phyloP scores from a whole-genome alignment of 345 rosid species.

The Rhizophora apiculata region DNA sequence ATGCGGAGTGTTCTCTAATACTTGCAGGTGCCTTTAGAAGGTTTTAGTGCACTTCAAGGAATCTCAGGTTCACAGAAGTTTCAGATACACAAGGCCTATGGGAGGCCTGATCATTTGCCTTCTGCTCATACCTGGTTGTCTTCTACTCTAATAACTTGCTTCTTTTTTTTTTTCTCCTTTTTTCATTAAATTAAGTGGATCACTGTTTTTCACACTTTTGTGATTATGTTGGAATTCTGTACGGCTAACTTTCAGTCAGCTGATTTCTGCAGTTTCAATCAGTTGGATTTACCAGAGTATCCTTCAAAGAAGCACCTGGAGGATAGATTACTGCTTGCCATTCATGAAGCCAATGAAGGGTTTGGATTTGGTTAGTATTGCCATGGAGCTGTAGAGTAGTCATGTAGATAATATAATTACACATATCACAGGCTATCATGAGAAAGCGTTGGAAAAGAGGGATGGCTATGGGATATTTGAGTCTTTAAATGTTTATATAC shows the following conservation, averaged over 20 bases:
- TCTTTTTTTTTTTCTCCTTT: background rate
- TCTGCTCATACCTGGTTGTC: slow-evolving; percentile 95
- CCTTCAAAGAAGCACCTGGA: slow-evolving; percentile 86
- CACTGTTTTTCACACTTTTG: too few species aligned
- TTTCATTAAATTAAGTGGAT: too few species aligned
- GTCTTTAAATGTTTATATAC: slow-evolving; percentile 35
- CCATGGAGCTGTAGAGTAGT: slow-evolving; percentile 2
- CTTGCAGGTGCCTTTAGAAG: slow-evolving; percentile 86
- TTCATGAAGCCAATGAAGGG: slow-evolving; percentile 94
- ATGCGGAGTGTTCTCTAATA: background rate
- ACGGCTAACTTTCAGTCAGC: background rate
- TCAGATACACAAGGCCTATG: slow-evolving; percentile 98
- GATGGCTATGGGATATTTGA: slow-evolving; percentile 21
- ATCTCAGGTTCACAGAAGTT: slow-evolving; percentile 94
- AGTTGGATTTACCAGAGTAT: slow-evolving; percentile 92
- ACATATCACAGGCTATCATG: slow-evolving; percentile 14
- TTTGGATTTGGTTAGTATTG: slow-evolving; percentile 73
- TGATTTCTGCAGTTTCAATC: slow-evolving; percentile 75
- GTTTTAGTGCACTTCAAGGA: slow-evolving; percentile 93
- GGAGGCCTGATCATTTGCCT: slow-evolving; percentile 84
- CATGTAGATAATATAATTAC: slow-evolving; percentile 36
- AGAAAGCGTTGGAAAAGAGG: slow-evolving; percentile 4
- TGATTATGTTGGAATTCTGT: background rate
- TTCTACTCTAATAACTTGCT: background rate
- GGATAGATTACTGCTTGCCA: slow-evolving; percentile 87